phyloP scores from a whole-genome alignment of 1,284 basidiomycete genomes.

The Moniliella sp. region DNA sequence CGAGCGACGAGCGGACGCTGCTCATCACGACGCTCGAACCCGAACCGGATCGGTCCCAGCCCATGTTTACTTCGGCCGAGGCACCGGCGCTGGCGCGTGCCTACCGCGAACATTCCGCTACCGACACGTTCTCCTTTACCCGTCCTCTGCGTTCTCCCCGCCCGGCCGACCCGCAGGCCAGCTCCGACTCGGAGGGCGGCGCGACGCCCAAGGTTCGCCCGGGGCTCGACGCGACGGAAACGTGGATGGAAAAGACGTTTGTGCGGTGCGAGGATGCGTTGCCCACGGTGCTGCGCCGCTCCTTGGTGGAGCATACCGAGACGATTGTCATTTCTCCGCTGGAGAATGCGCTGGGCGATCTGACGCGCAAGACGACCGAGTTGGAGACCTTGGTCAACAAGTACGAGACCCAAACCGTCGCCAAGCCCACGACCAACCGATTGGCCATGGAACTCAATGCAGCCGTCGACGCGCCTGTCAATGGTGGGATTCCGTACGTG shows the following conservation, averaged over 20 bases:
- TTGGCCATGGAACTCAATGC: conserved; percentile 69
- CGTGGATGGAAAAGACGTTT: conserved; percentile 57
- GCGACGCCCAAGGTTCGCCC: background rate
- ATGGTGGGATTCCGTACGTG: conserved; percentile 46
- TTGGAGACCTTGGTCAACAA: conserved; percentile 48
- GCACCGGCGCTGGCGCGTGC: conserved; percentile 56
- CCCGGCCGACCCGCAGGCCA: background rate
- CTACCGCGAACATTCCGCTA: conserved; percentile 57
- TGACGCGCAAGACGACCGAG: conserved; percentile 56
- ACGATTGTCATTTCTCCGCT: conserved; percentile 65
- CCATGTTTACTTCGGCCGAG: conserved; percentile 66
- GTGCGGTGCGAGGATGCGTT: conserved; percentile 52
- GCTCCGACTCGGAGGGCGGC: background rate
- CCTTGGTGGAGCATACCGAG: conserved; percentile 58
- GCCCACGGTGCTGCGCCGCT: conserved; percentile 71
- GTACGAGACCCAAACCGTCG: conserved; percentile 41
- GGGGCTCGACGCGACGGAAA: conserved; percentile 7
- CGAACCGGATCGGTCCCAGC: conserved; percentile 55
- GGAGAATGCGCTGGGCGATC: conserved; percentile 58
- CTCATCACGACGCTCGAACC: conserved; percentile 68
- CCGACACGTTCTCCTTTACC: conserved; percentile 42
- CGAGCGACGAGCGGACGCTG: conserved; percentile 14
- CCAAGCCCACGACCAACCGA: conserved; percentile 50
- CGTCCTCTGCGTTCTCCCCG: conserved; percentile 33
- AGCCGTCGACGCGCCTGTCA: conserved; percentile 59